phyloP scores from a whole-genome alignment of 139 green algal genomes.

The Diplosphaera chodatii region DNA sequence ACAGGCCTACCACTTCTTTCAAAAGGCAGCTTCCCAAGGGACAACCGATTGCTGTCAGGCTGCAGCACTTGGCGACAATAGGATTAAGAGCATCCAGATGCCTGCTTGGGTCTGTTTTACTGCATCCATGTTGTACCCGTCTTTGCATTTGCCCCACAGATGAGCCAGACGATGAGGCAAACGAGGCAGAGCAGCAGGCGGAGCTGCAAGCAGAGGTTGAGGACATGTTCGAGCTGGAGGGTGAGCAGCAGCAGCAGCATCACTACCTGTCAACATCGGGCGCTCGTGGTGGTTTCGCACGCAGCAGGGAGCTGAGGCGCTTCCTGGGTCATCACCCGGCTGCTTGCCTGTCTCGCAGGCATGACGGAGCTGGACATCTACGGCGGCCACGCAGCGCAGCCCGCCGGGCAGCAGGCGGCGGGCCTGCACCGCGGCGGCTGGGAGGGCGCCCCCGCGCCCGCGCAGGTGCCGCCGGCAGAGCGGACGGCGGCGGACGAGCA shows the following conservation, averaged over 20 bases:
- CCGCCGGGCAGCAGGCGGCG: not conserved
- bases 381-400: not conserved
- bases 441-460: constrained; percentile 37
- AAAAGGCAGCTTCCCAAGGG: too few species aligned
- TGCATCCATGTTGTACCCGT: too few species aligned
- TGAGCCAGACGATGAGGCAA: constrained; percentile 51
- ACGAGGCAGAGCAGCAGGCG: constrained; percentile 34
- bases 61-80: too few species aligned
- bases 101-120: too few species aligned
- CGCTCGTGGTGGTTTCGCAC: too few species aligned
- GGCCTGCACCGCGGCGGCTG: constrained; percentile 50
- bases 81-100: too few species aligned
- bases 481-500: constrained; percentile 30
- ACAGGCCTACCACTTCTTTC: too few species aligned
- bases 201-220: constrained; percentile 7
- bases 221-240: constrained; percentile 82
- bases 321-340: not conserved
- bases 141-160: too few species aligned
- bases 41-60: not conserved
- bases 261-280: too few species aligned
- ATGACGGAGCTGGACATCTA: constrained; percentile 54
- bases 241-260: too few species aligned
- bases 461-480: not conserved
- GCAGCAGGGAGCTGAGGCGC: too few species aligned
- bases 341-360: constrained; percentile 4